A percentile compares a stretch with the other conserved stretches of the same genome.
Evolutionary conservation across 805 yeast genomes (phyloP).

Genomic region (Candida ficus): DNA sequence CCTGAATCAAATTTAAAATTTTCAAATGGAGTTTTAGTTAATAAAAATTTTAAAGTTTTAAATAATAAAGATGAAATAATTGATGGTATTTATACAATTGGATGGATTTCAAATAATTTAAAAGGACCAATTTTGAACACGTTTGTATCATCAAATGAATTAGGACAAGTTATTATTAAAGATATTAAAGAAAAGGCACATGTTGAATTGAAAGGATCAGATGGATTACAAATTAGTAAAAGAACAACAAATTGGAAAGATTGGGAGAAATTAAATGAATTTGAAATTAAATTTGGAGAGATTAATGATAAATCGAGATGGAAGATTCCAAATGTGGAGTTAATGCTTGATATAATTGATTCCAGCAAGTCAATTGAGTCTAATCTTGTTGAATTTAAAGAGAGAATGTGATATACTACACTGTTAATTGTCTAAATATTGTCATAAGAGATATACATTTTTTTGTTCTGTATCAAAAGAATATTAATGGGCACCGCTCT

Average conservation of each 20-base stretch:
- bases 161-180: constrained; percentile 58
- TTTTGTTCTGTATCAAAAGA: no score
- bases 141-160: constrained; percentile 74
- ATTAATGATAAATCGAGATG: constrained; percentile 47
- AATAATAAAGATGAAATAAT: constrained; percentile 20
- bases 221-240: constrained; percentile 19
- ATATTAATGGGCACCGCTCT: constrained; percentile 36
- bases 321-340: constrained; percentile 44
- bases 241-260: constrained; percentile 53
- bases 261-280: constrained; percentile 55
- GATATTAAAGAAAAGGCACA: constrained; percentile 38
- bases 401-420: no score
- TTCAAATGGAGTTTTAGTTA: constrained; percentile 44
- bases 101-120: constrained; percentile 89
- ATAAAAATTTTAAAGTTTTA: constrained; percentile 40
- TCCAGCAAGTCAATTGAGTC: constrained; percentile 2
- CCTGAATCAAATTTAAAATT: constrained; percentile 44
- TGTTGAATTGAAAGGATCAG: constrained; percentile 28
- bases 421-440: no score
- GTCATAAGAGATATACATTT: no score
- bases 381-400: constrained; percentile 1
- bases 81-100: constrained; percentile 68
- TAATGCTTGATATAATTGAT: constrained; percentile 41
- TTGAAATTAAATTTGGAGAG: constrained; percentile 48
- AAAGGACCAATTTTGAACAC: constrained; percentile 89